Conservation (phyloP, 1,139 yeast genomes). For the Saccharomyces hybrid region DNA sequence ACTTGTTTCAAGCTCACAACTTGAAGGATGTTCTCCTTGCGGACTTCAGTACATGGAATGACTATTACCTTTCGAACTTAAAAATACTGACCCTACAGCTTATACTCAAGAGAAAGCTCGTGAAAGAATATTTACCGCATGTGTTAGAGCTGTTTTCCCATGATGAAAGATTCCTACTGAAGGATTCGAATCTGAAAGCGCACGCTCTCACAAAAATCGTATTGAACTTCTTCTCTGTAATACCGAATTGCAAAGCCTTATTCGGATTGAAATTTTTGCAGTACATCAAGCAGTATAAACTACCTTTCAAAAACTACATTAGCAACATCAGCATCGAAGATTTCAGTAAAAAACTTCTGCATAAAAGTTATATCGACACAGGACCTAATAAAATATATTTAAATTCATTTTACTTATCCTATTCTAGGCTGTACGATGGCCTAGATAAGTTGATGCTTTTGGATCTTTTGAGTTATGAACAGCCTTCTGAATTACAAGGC, state of each 20-base stretch:
- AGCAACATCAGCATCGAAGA: slow-evolving; percentile 17
- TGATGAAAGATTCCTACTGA: slow-evolving; percentile 24
- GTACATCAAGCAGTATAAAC: slow-evolving; percentile 21
- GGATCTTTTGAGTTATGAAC: slow-evolving; percentile 7
- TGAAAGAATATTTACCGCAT: slow-evolving; percentile 9
- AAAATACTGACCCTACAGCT: slow-evolving; percentile 28
- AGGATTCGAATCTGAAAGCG: slow-evolving; percentile 16
- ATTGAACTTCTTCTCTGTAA: slow-evolving; percentile 22
- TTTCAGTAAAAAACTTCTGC: slow-evolving; percentile 19
- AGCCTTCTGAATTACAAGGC: neutral
- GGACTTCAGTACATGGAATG: slow-evolving; percentile 23
- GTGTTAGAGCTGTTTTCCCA: slow-evolving; percentile 22
- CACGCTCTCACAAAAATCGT: slow-evolving; percentile 23
- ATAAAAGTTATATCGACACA: slow-evolving; percentile 1
- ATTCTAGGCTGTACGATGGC: slow-evolving; percentile 11
- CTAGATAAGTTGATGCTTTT: slow-evolving; percentile 15
- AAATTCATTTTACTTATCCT: slow-evolving; percentile 14
- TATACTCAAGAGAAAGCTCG: slow-evolving; percentile 17
- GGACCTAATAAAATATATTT: slow-evolving; percentile 3
- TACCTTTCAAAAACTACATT: slow-evolving; percentile 20
- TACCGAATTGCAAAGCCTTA: slow-evolving; percentile 19
- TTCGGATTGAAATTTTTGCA: slow-evolving; percentile 30
- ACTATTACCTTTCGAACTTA: slow-evolving; percentile 21
- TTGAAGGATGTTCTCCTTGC: slow-evolving; percentile 21
- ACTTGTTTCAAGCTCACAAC: slow-evolving; percentile 10